Percentiles rank a stretch among this genome's conserved stretches.
Evolutionary conservation across 139 green algal species (phyloP).

Genomic region (Tetradesmus lagerheimii): DNA sequence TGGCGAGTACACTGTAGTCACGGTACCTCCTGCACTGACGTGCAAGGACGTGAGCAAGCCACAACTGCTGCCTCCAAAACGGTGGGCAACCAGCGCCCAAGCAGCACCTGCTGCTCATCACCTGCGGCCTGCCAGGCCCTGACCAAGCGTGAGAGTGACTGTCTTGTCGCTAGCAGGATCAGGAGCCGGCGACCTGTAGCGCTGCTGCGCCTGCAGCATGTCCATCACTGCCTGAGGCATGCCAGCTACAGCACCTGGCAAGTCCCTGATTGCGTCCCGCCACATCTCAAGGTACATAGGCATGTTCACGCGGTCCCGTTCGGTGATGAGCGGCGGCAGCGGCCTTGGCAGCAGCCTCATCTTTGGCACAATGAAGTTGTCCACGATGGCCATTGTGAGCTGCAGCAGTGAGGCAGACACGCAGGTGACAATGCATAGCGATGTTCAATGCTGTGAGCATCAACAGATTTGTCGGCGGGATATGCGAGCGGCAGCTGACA

Average conservation of each 20-base stretch:
- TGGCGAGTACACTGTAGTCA: no score
- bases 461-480: no score
- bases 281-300: not conserved
- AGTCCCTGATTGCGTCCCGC: not conserved
- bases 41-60: no score
- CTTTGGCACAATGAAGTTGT: constrained; percentile 21
- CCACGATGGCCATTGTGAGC: not conserved
- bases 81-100: no score
- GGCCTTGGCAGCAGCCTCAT: not conserved
- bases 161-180: not conserved
- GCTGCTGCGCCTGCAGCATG: not conserved
- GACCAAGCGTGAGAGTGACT: not conserved
- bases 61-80: no score
- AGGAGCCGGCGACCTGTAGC: not conserved
- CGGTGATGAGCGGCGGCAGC: not conserved
- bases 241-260: not conserved
- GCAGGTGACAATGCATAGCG: not conserved
- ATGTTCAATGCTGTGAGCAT: not conserved
- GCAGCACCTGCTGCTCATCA: not conserved
- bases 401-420: not conserved
- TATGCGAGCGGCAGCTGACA: no score
- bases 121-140: no score
- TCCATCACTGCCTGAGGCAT: not conserved
- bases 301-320: not conserved
- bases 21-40: no score